A percentile compares a stretch with the other conserved stretches of the same genome.
phyloP scores from a whole-genome alignment of 768 basidiomycete species.

The Boletales sp. region DNA sequence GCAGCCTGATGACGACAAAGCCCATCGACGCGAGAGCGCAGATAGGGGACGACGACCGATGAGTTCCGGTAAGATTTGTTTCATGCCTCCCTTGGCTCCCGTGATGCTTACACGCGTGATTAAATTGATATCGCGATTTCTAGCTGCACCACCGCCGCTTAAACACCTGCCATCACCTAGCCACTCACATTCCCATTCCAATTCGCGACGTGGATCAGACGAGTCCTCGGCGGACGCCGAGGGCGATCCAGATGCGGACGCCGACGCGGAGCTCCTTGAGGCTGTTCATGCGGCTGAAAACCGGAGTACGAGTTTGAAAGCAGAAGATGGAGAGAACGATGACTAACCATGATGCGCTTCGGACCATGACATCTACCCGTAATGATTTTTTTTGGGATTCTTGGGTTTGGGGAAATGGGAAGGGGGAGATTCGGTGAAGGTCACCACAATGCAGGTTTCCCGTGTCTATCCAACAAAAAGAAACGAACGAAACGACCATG shows the following conservation, averaged over 20 bases:
- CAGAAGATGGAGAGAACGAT: constrained; percentile 24
- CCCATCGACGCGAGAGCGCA: constrained; percentile 15
- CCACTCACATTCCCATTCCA: constrained; percentile 21
- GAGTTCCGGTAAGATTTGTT: constrained; percentile 21
- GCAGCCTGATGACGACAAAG: constrained; percentile 24
- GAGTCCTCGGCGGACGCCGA: constrained; percentile 29
- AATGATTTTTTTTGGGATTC: background rate
- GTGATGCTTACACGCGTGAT: constrained; percentile 2
- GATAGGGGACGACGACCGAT: constrained; percentile 29
- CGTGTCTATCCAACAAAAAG: background rate
- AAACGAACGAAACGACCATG: background rate
- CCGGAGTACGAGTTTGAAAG: constrained; percentile 33
- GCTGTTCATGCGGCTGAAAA: constrained; percentile 50
- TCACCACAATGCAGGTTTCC: constrained; percentile 5
- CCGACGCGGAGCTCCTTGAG: constrained; percentile 46
- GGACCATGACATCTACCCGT: background rate
- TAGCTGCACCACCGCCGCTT: constrained; percentile 12
- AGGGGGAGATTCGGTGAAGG: constrained; percentile 8
- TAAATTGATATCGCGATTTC: constrained; percentile 1
- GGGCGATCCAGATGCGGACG: constrained; percentile 37
- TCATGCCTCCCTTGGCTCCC: background rate
- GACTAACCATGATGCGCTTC: constrained; percentile 7
- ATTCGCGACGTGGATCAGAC: constrained; percentile 26
- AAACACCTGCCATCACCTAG: constrained; percentile 26
- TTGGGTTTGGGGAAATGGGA: constrained; percentile 13